A percentile compares a stretch with the other conserved stretches of the same genome.
Evolutionary conservation across 2,329 filamentous ascomycete species (phyloP).

Genomic region (Thermothelomyces thermophilus): DNA sequence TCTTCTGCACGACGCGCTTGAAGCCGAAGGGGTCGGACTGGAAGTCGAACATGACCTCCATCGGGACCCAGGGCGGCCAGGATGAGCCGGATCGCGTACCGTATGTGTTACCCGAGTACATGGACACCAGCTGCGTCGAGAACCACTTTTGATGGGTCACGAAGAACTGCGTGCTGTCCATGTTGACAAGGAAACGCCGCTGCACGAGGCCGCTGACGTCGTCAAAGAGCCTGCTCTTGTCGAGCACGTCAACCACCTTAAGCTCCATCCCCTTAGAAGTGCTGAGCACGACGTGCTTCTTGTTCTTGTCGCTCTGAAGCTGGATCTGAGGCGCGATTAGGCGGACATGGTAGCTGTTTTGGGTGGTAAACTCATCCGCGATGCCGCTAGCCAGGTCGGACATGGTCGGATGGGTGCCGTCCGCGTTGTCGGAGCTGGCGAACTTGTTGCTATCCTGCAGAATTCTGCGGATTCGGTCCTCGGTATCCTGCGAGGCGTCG

Average conservation of each 20-base stretch:
- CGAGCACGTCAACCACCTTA: slow-evolving; percentile 96
- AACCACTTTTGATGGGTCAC: slow-evolving; percentile 93
- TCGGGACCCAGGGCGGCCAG: slow-evolving; percentile 97
- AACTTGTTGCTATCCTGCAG: slow-evolving; percentile 78
- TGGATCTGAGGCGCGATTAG: slow-evolving; percentile 97
- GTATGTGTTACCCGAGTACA: slow-evolving; percentile 92
- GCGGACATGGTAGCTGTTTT: slow-evolving; percentile 90
- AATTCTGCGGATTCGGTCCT: slow-evolving; percentile 80
- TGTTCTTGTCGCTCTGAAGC: slow-evolving; percentile 96
- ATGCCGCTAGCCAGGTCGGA: slow-evolving; percentile 68
- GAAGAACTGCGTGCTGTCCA: slow-evolving; percentile 98
- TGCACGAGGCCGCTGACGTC: slow-evolving; percentile 93
- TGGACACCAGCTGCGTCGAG: slow-evolving; percentile 71
- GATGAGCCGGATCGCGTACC: slow-evolving; percentile 76
- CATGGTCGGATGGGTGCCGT: slow-evolving; percentile 35
- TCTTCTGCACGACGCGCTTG: slow-evolving; percentile 92
- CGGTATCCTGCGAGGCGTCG: slow-evolving; percentile 58
- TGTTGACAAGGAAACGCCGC: slow-evolving; percentile 84
- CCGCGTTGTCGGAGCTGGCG: slow-evolving; percentile 62
- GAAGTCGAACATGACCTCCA: slow-evolving; percentile 99
- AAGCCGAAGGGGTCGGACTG: slow-evolving; percentile 93
- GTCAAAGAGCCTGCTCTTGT: slow-evolving; percentile 87
- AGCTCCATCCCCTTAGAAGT: slow-evolving; percentile 97
- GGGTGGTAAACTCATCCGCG: slow-evolving; percentile 77
- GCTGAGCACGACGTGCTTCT: slow-evolving; percentile 91